Conservation (phyloP, 345 rosid genomes). For the Noccaea caerulescens region DNA sequence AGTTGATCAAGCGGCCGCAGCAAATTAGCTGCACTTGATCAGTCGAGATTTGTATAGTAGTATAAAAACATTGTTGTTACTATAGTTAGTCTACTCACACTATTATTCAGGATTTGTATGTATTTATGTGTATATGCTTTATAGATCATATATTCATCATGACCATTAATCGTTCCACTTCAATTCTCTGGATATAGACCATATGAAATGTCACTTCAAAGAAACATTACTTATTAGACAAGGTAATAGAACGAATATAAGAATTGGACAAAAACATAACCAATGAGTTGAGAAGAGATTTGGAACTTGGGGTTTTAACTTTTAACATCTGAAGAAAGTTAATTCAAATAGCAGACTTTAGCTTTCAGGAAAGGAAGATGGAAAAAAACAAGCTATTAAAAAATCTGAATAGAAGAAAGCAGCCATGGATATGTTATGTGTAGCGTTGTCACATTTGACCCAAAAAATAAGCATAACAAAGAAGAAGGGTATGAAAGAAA, state of each 20-base stretch:
- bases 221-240: slow-evolving; percentile 1
- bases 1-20: slow-evolving; percentile 59
- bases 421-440: slow-evolving; percentile 9
- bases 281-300: not conserved
- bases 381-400: not conserved
- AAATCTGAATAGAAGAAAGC: slow-evolving; percentile 7
- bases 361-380: not conserved
- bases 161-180: slow-evolving; percentile 29
- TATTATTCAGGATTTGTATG: slow-evolving; percentile 33
- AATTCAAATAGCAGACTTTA: not conserved
- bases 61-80: slow-evolving; percentile 34
- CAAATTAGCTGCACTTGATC: slow-evolving; percentile 59
- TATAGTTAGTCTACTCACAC: slow-evolving; percentile 32
- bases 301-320: not conserved
- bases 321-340: not conserved
- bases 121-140: slow-evolving; percentile 35
- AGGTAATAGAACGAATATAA: not conserved
- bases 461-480: slow-evolving; percentile 8
- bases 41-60: slow-evolving; percentile 43
- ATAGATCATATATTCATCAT: slow-evolving; percentile 4
- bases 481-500: not conserved
- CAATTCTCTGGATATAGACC: not conserved
- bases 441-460: slow-evolving; percentile 22
- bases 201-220: slow-evolving; percentile 1
- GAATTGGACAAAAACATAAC: not conserved